A percentile compares a stretch with the other conserved stretches of the same genome.
Conservation (phyloP, 2,329 filamentous ascomycete genomes). For the Hypoxylon sp. region DNA sequence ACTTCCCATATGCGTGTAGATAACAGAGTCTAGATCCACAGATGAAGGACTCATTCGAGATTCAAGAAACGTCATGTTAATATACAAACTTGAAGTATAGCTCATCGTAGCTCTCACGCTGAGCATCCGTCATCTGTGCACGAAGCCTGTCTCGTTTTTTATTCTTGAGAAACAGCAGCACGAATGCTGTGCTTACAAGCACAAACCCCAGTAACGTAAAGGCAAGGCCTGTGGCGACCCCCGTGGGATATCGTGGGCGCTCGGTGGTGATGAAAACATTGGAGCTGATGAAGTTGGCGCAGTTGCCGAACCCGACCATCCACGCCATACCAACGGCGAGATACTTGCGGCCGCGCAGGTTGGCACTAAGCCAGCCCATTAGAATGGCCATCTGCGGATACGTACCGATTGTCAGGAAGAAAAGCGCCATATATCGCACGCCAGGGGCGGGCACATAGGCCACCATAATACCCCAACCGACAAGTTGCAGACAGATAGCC, state of each 20-base stretch:
- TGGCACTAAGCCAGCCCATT: slow-evolving; percentile 56
- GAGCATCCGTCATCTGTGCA: slow-evolving; percentile 40
- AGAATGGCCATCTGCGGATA: slow-evolving; percentile 50
- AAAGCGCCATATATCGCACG: slow-evolving; percentile 48
- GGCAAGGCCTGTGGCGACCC: slow-evolving; percentile 54
- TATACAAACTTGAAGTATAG: slow-evolving; percentile 47
- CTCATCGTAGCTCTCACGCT: slow-evolving; percentile 44
- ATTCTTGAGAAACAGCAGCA: slow-evolving; percentile 38
- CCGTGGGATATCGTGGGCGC: slow-evolving; percentile 55
- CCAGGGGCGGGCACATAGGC: slow-evolving; percentile 44
- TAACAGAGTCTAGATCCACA: neutral
- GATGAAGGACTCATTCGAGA: neutral
- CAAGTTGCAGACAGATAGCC: slow-evolving; percentile 44
- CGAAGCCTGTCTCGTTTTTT: slow-evolving; percentile 39
- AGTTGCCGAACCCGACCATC: slow-evolving; percentile 59
- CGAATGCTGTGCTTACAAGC: slow-evolving; percentile 30
- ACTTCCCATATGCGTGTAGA: neutral
- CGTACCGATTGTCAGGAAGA: slow-evolving; percentile 49
- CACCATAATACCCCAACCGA: slow-evolving; percentile 49
- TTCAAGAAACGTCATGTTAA: slow-evolving; percentile 16
- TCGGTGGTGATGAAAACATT: slow-evolving; percentile 58
- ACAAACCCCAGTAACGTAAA: slow-evolving; percentile 46
- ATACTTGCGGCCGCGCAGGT: slow-evolving; percentile 56
- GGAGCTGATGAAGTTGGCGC: slow-evolving; percentile 57
- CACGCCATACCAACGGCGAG: slow-evolving; percentile 57